Evolutionary conservation across 306 rosid species (phyloP).

Genomic region (Cicer bijugum): DNA sequence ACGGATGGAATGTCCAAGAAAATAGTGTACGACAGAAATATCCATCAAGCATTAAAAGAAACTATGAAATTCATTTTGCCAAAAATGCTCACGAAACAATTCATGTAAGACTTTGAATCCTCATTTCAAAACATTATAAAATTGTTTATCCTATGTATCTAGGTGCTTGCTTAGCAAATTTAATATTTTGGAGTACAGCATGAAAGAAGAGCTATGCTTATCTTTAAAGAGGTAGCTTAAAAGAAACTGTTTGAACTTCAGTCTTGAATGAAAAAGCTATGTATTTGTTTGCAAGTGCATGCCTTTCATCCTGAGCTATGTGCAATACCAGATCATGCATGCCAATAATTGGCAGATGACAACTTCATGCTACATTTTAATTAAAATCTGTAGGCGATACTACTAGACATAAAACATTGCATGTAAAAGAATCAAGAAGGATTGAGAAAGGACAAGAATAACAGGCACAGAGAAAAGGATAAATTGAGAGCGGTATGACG

Average conservation of each 20-base stretch:
- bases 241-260: constrained; percentile 5
- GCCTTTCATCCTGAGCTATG: constrained; percentile 1
- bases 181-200: constrained; percentile 1
- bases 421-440: not conserved
- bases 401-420: constrained; percentile 3
- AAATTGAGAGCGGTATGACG: constrained; percentile 15
- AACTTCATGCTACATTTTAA: not conserved
- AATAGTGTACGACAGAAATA: not conserved
- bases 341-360: not conserved
- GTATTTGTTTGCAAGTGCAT: not conserved
- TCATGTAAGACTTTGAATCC: not conserved
- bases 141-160: constrained; percentile 22
- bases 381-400: not conserved
- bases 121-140: not conserved
- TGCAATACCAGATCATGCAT: not conserved
- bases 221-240: constrained; percentile 2
- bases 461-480: constrained; percentile 17
- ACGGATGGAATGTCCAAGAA: constrained; percentile 8
- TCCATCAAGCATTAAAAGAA: not conserved
- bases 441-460: constrained; percentile 27
- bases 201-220: constrained; percentile 15
- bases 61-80: not conserved
- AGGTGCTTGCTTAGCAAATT: constrained; percentile 5
- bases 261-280: not conserved
- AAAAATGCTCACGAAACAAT: constrained; percentile 12